Conservation (phyloP, 1,139 yeast genomes). For the Diutina mesorugosa region DNA sequence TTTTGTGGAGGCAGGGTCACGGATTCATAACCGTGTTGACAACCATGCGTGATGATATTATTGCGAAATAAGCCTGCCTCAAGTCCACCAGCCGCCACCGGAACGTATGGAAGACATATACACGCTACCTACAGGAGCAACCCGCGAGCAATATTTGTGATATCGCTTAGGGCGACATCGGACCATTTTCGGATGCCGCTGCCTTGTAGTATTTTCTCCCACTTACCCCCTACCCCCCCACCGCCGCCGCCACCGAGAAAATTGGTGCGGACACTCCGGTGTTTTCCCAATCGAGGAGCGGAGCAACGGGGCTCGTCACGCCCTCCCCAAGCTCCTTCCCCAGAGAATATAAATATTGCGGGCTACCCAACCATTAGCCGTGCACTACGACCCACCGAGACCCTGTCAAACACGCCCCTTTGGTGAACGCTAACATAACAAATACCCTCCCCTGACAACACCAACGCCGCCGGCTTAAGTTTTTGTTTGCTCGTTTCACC, state of each 20-base stretch:
- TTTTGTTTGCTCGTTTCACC: background rate
- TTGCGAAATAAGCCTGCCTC: background rate
- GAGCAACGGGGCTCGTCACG: background rate
- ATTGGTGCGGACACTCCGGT: background rate
- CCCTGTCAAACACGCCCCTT: background rate
- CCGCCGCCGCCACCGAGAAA: background rate
- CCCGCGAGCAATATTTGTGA: background rate
- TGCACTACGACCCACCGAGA: background rate
- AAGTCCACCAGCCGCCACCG: background rate
- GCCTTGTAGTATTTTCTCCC: background rate
- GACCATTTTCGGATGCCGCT: background rate
- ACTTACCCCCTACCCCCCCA: background rate
- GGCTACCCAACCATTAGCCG: slow-evolving; percentile 2
- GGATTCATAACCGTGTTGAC: background rate
- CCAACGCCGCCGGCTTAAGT: too few relatives aligned
- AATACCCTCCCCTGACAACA: too few relatives aligned
- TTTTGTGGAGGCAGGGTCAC: background rate
- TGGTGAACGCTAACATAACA: too few relatives aligned
- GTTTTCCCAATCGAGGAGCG: background rate
- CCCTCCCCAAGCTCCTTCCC: background rate
- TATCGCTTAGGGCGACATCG: background rate
- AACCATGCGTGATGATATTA: background rate
- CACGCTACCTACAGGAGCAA: background rate
- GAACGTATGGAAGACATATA: background rate
- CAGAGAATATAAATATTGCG: background rate